Evolutionary conservation across 164 flowering plant species (phyloP), one percentile per base, ranked within the genome.

Genomic region (Malania oleifera): DNA sequence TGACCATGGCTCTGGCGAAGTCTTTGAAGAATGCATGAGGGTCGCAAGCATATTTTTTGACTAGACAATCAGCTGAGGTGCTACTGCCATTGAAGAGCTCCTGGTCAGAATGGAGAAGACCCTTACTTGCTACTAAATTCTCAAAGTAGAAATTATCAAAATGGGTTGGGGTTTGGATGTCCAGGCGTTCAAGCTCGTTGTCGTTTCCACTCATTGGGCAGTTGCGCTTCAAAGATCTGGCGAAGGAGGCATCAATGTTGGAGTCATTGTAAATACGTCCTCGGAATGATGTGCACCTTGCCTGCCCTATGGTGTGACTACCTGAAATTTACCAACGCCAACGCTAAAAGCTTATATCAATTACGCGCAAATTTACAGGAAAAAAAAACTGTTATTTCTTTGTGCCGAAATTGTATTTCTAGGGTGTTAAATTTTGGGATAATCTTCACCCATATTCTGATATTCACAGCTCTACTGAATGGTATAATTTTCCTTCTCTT

Each of bases 291-390:
- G 52, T 62, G 70, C 81, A 77, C 26, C 72, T 49, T 10, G 81
- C 71, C n/a, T 26, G 59, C 2, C 81, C 81, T 22, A 77, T 71
- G 23, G 81, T 74, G 52, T 74, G 78, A 6, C 64, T 26, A 22
- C 75, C 82, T 70, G 64, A 2, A 38, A 38, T 5, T 12, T 5
- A 5, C 41, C 7, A n/a, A n/a, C n/a, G n/a, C n/a, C n/a, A n/a
- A n/a, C n/a, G n/a, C n/a, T n/a, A n/a, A n/a, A n/a, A n/a, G n/a
- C n/a, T n/a, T n/a, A n/a, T n/a, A n/a, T n/a, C n/a, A n/a, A n/a
- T n/a, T n/a, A n/a, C n/a, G n/a, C n/a, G n/a, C 49, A 37, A 64
- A 35, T 26, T 17, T 41, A 19, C 45, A 27, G 15, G 27, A 29
- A 41, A 40, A 15, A 20, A 37, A 7, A 18, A 39, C 7, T 19